phyloP scores from a whole-genome alignment of 1,284 basidiomycete species.

The Phellopilus nigrolimitatus region DNA sequence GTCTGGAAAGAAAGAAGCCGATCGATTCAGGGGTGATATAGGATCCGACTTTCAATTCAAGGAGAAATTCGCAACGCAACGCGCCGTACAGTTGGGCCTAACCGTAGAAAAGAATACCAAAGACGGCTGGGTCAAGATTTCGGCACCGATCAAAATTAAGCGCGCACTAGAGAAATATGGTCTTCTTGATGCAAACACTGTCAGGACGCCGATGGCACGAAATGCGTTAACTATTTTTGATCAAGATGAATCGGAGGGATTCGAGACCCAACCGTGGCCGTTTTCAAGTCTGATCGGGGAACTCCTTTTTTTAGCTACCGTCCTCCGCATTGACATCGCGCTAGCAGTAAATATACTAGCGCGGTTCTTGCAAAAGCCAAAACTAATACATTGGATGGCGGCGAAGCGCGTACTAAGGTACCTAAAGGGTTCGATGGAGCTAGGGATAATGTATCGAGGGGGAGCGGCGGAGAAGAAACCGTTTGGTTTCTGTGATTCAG shows the following conservation, averaged over 20 bases:
- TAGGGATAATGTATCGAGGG: too few relatives aligned
- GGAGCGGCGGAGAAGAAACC: too few relatives aligned
- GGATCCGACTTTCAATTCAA: too few relatives aligned
- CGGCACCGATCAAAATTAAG: too few relatives aligned
- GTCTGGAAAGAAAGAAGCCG: neutral
- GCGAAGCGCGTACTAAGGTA: slow-evolving; percentile 28
- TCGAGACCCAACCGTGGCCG: too few relatives aligned
- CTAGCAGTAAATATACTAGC: slow-evolving; percentile 29
- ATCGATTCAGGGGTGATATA: slow-evolving; percentile 6
- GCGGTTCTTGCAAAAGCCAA: slow-evolving; percentile 27
- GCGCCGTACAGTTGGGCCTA: slow-evolving; percentile 18
- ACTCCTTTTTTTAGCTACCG: slow-evolving; percentile 29
- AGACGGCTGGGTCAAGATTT: too few relatives aligned
- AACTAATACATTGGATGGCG: slow-evolving; percentile 29
- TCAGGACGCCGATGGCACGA: slow-evolving; percentile 11
- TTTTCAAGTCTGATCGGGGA: too few relatives aligned
- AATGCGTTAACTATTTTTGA: slow-evolving; percentile 19
- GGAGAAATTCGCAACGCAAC: slow-evolving; percentile 9
- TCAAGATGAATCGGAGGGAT: too few relatives aligned
- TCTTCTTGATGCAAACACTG: slow-evolving; percentile 6
- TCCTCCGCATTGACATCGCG: slow-evolving; percentile 30
- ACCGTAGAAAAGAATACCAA: slow-evolving; percentile 1
- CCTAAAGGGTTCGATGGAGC: too few relatives aligned
- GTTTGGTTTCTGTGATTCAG: too few relatives aligned
- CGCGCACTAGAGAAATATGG: too few relatives aligned